A percentile compares a stretch with the other conserved stretches of the same genome.
Evolutionary conservation across 768 basidiomycete genomes (phyloP).

Genomic region (Russula virescens): DNA sequence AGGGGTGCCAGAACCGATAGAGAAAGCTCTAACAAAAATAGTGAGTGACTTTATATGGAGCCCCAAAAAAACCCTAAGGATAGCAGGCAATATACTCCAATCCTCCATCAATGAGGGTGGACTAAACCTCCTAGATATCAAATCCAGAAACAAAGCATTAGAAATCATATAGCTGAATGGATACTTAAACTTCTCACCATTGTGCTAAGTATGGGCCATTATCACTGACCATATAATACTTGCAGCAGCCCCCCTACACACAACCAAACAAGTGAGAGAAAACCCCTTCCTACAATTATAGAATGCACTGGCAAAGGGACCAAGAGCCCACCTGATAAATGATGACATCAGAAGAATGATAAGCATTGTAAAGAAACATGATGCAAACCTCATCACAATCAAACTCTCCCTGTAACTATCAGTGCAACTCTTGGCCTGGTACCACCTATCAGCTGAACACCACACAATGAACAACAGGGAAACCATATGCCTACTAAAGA

Average conservation of each 20-base stretch:
- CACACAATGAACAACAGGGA: too few relatives aligned
- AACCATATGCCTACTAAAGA: too few relatives aligned
- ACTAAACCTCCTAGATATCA: constrained; percentile 14
- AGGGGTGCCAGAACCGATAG: background rate
- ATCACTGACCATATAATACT: background rate
- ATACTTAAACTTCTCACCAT: background rate
- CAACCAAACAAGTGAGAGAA: accelerated
- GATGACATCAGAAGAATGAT: constrained; percentile 9
- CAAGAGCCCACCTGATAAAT: background rate
- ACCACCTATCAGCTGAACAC: background rate
- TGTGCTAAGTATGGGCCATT: constrained; percentile 19
- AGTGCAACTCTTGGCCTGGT: constrained; percentile 17
- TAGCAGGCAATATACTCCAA: background rate
- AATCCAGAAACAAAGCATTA: constrained; percentile 12
- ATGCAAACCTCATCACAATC: background rate
- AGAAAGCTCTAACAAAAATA: background rate
- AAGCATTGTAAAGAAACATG: background rate
- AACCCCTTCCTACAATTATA: constrained; percentile 21
- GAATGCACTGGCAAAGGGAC: background rate
- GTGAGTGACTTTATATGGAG: constrained; percentile 24
- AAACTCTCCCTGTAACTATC: background rate
- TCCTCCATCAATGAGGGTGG: background rate
- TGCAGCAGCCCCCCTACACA: background rate
- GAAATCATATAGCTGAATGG: constrained; percentile 15
- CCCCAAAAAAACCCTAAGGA: background rate